phyloP scores from a whole-genome alignment of 768 basidiomycete genomes.

The Wakefieldia striispora region DNA sequence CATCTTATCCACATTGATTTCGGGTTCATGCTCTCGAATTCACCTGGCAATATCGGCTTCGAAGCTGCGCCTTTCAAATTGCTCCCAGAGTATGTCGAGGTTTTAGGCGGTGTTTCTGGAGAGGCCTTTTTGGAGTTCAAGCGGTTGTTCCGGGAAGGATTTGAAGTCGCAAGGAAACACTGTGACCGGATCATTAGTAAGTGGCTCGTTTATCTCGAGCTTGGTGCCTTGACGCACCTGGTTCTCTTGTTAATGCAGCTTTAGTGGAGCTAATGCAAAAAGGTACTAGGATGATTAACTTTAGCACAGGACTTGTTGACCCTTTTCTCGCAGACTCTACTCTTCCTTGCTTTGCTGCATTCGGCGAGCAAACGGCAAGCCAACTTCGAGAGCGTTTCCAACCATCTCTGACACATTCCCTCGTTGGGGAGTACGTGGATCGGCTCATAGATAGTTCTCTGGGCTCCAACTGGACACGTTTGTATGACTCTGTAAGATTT shows the following conservation, averaged over 20 bases:
- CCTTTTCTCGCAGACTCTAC: conserved; percentile 61
- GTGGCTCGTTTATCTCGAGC: conserved; percentile 21
- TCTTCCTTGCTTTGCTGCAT: conserved; percentile 85
- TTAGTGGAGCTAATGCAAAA: conserved; percentile 99
- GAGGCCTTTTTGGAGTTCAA: conserved; percentile 82
- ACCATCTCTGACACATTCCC: conserved; percentile 78
- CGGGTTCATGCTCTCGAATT: conserved; percentile 96
- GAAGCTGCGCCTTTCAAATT: conserved; percentile 99
- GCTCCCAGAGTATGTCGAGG: conserved; percentile 91
- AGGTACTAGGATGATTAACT: conserved; percentile 42
- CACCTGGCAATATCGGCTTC: conserved; percentile 96
- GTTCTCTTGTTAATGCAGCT: conserved; percentile 36
- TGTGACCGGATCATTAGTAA: conserved; percentile 93
- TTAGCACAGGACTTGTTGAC: conserved; percentile 1
- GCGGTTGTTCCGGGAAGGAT: conserved; percentile 86
- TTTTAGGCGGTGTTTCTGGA: conserved; percentile 82
- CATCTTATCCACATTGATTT: conserved; percentile 98
- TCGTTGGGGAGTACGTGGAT: conserved; percentile 88
- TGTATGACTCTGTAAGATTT: conserved; percentile 86
- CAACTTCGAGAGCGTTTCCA: conserved; percentile 93
- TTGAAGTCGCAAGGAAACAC: conserved; percentile 91
- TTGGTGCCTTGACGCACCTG: conserved; percentile 6
- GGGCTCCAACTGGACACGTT: conserved; percentile 90
- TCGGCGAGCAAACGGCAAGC: conserved; percentile 87
- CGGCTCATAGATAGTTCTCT: conserved; percentile 85